Evolutionary conservation across 192 early-diverging fungal species (phyloP).

Genomic region (Coemansia sp.): DNA sequence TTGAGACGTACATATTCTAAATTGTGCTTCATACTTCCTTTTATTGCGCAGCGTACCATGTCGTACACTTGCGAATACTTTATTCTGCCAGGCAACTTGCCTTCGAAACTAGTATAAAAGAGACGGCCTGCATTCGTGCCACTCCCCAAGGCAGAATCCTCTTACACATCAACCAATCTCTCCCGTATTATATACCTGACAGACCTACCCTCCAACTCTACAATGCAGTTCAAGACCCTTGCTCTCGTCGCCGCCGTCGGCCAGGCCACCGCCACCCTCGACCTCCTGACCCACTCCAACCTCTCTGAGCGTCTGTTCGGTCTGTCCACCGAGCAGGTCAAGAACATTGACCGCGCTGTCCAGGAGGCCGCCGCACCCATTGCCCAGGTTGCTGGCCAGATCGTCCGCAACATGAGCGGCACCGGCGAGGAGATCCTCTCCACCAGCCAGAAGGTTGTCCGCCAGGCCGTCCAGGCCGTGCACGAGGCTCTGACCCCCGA

Average conservation of each 20-base stretch:
- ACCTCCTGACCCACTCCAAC: constrained; percentile 57
- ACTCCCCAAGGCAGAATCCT: background rate
- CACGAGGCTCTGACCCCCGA: constrained; percentile 57
- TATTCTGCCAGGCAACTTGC: background rate
- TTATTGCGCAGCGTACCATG: background rate
- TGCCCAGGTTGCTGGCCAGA: constrained; percentile 57
- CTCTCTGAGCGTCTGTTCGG: constrained; percentile 56
- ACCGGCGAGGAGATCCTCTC: constrained; percentile 51
- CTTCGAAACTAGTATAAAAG: constrained; percentile 2
- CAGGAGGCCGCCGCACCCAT: constrained; percentile 58
- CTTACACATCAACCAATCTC: background rate
- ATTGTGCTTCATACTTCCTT: constrained; percentile 2
- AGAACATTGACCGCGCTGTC: constrained; percentile 58
- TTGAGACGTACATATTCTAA: constrained; percentile 19
- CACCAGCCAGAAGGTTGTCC: constrained; percentile 58
- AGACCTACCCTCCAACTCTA: constrained; percentile 3
- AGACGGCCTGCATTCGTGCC: background rate
- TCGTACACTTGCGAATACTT: background rate
- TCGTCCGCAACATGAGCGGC: constrained; percentile 56
- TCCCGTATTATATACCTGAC: constrained; percentile 13
- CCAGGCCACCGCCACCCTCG: constrained; percentile 57
- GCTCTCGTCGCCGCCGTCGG: constrained; percentile 52
- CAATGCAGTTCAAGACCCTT: constrained; percentile 57
- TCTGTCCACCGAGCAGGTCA: constrained; percentile 57
- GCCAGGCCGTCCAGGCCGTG: constrained; percentile 55